Evolutionary conservation across 179 eudicot species (phyloP).

Genomic region (Amaranthus tricolor): DNA sequence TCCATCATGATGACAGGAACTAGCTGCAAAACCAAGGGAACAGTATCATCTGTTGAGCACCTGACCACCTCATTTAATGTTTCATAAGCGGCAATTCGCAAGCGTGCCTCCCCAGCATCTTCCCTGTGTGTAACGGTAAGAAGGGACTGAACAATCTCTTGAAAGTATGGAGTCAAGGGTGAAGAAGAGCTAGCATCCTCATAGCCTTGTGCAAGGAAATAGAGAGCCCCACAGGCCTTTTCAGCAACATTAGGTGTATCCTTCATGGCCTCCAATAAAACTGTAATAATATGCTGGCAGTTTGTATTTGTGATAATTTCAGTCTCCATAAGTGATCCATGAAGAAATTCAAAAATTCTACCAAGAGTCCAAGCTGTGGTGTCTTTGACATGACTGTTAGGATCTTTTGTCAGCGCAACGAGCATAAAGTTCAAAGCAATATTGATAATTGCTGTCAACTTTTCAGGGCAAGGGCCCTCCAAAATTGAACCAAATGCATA

Average conservation of each 20-base stretch:
- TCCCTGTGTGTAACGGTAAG: slow-evolving; percentile 82
- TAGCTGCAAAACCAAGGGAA: slow-evolving; percentile 68
- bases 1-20: slow-evolving; percentile 89
- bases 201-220: slow-evolving; percentile 92
- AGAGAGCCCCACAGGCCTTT: slow-evolving; percentile 95
- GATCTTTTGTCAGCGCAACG: slow-evolving; percentile 78
- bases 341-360: slow-evolving; percentile 89
- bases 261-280: slow-evolving; percentile 83
- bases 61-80: slow-evolving; percentile 94
- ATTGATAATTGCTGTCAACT: slow-evolving; percentile 70
- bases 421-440: slow-evolving; percentile 92
- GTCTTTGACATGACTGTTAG: slow-evolving; percentile 93
- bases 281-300: slow-evolving; percentile 84
- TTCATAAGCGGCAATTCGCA: slow-evolving; percentile 92
- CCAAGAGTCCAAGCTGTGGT: slow-evolving; percentile 99
- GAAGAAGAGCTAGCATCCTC: slow-evolving; percentile 76
- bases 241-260: slow-evolving; percentile 94
- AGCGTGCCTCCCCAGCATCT: slow-evolving; percentile 87
- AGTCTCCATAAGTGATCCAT: slow-evolving; percentile 69
- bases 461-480: slow-evolving; percentile 96
- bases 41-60: slow-evolving; percentile 93
- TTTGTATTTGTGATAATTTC: slow-evolving; percentile 76
- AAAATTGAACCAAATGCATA: slow-evolving; percentile 95
- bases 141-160: slow-evolving; percentile 86
- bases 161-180: slow-evolving; percentile 77